Percentiles rank a stretch among this genome's conserved stretches.
Conservation (phyloP, 108 stramenopile species). For the Cyclostephanos invisitatus region DNA sequence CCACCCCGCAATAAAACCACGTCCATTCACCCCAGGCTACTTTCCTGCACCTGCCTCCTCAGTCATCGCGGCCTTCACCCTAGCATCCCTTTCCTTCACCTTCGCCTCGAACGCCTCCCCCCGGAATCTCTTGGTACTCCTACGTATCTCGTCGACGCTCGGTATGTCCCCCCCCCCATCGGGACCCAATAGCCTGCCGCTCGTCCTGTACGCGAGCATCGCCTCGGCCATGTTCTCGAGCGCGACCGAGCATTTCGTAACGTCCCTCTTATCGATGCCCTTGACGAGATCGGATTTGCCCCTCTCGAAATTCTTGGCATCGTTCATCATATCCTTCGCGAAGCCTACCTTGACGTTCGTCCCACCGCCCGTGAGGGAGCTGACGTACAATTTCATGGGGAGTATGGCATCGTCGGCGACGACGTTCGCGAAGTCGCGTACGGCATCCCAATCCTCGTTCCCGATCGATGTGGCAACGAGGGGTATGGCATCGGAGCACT, state of each 20-base stretch:
- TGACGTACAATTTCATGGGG: constrained; percentile 83
- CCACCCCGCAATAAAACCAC: too few species aligned
- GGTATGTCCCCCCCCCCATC: constrained; percentile 90
- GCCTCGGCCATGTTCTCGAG: constrained; percentile 68
- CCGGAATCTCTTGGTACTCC: constrained; percentile 60
- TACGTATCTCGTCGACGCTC: constrained; percentile 82
- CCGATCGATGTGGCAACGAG: constrained; percentile 62
- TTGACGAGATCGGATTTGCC: constrained; percentile 58
- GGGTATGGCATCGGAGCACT: constrained; percentile 73
- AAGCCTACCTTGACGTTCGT: constrained; percentile 73
- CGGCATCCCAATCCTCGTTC: constrained; percentile 68
- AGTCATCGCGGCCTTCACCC: constrained; percentile 30
- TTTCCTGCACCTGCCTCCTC: not conserved
- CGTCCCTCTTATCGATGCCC: constrained; percentile 72
- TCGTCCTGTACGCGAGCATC: constrained; percentile 60
- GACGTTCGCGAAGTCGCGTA: constrained; percentile 61
- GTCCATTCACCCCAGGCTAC: too few species aligned
- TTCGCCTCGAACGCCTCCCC: constrained; percentile 71
- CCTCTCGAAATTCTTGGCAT: constrained; percentile 71
- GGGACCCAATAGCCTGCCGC: constrained; percentile 67
- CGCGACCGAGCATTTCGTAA: constrained; percentile 51
- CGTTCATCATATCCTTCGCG: constrained; percentile 74
- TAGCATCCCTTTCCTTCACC: constrained; percentile 61
- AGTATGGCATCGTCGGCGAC: constrained; percentile 83
- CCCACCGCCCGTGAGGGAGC: constrained; percentile 72